phyloP scores from a whole-genome alignment of 352 stramenopile species.

The Pythium folliculosum region DNA sequence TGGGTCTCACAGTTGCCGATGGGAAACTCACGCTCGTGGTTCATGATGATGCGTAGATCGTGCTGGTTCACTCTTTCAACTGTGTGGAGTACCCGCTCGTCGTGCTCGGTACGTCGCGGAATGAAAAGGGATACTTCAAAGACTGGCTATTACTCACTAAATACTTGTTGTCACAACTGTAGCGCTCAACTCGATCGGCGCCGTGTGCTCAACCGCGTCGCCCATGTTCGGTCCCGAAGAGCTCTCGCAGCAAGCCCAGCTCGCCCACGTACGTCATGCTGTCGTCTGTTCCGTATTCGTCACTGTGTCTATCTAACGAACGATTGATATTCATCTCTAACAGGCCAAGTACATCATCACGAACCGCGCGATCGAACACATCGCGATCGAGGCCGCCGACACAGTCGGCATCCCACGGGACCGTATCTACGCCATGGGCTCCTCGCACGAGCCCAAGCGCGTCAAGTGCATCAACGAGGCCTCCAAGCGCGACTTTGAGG shows the following conservation, averaged over 20 bases:
- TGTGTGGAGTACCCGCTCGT: conserved; percentile 61
- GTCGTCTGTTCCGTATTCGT: no score
- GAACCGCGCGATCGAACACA: conserved; percentile 45
- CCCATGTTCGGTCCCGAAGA: conserved; percentile 54
- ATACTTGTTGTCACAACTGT: no score
- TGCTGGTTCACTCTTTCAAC: conserved; percentile 69
- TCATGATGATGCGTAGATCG: conserved; percentile 26
- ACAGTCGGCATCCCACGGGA: conserved; percentile 82
- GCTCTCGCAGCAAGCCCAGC: conserved; percentile 45
- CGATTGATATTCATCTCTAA: background rate
- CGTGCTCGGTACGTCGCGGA: conserved; percentile 39
- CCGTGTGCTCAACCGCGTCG: conserved; percentile 55
- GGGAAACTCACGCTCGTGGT: no score
- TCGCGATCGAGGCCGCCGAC: conserved; percentile 43
- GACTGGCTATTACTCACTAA: no score
- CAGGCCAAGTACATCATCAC: conserved; percentile 60
- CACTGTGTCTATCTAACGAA: no score
- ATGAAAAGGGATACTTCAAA: no score
- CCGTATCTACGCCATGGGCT: conserved; percentile 93
- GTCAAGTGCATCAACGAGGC: conserved; percentile 50
- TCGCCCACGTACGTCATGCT: background rate
- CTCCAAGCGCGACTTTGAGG: conserved; percentile 36
- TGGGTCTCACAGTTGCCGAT: no score
- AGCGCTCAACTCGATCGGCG: conserved; percentile 55
- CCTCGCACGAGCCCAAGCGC: conserved; percentile 58